A percentile compares a stretch with the other conserved stretches of the same genome.
These are phyloP conservation scores for Chlorella variabilis DNA, from an alignment of 163 green algal genomes.

Conservation along the genomic window DNA sequence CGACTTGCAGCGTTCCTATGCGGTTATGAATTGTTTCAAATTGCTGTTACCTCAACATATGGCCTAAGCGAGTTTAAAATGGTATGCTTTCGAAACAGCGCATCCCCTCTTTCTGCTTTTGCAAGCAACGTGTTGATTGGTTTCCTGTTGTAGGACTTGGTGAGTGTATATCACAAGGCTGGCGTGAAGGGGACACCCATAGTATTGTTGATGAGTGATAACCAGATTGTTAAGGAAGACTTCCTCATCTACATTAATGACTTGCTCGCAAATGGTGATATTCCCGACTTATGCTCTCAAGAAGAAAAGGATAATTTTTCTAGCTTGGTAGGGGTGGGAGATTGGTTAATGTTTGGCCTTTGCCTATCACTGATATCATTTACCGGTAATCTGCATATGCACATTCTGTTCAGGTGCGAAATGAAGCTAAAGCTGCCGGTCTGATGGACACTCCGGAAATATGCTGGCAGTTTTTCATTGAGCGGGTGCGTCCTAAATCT, in stretches of 20 bases:
- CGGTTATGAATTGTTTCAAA: constrained; percentile 89
- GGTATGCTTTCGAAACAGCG: constrained; percentile 18
- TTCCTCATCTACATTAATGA: constrained; percentile 96
- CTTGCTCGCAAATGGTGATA: constrained; percentile 86
- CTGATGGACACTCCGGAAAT: constrained; percentile 87
- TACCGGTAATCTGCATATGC: too few species aligned
- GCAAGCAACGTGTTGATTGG: neutral
- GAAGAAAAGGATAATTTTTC: constrained; percentile 67
- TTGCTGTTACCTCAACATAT: constrained; percentile 84
- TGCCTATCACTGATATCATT: too few species aligned
- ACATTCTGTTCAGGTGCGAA: constrained; percentile 70
- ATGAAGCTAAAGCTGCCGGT: constrained; percentile 84
- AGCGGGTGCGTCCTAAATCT: constrained; percentile 73
- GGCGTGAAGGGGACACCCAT: constrained; percentile 79
- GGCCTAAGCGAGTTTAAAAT: constrained; percentile 84
- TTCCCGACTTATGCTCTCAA: constrained; percentile 82
- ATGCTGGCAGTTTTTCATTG: constrained; percentile 94
- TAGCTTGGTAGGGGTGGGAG: constrained; percentile 35
- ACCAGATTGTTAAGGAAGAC: constrained; percentile 88
- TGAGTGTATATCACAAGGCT: constrained; percentile 83
- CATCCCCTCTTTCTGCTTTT: neutral
- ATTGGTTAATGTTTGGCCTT: too few species aligned
- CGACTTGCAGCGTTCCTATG: constrained; percentile 69
- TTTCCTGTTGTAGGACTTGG: constrained; percentile 69
- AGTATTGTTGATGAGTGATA: constrained; percentile 92